Evolutionary conservation across 78 protist species (phyloP).

Genomic region (slime mould (Dictyostelium discoideum)): DNA sequence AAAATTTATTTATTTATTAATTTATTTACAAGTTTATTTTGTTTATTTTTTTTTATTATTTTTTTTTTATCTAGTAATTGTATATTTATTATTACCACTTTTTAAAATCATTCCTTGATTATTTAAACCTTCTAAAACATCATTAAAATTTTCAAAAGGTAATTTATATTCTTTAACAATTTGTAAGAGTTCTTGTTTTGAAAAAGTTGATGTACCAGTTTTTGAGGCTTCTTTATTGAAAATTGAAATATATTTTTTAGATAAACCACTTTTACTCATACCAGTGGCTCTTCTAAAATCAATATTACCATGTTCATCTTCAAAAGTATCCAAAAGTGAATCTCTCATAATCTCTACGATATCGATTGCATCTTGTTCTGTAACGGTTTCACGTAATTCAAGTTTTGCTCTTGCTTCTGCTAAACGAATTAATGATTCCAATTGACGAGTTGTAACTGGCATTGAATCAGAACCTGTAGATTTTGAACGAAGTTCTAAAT

Average conservation of each 20-base stretch:
- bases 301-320: slow-evolving; percentile 72
- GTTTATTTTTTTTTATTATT: background rate
- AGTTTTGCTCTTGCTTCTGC: slow-evolving; percentile 97
- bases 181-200: slow-evolving; percentile 3
- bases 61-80: background rate
- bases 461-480: slow-evolving; percentile 17
- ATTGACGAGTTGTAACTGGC: slow-evolving; percentile 99
- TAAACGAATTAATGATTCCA: slow-evolving; percentile 97
- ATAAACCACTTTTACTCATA: slow-evolving; percentile 19
- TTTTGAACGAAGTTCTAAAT: slow-evolving; percentile 75
- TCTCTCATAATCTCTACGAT: slow-evolving; percentile 70
- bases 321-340: slow-evolving; percentile 42
- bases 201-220: background rate
- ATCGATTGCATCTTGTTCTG: slow-evolving; percentile 85
- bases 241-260: background rate
- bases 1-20: background rate
- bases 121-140: slow-evolving; percentile 6
- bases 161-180: slow-evolving; percentile 27
- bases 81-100: background rate
- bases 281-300: slow-evolving; percentile 69
- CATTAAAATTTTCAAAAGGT: slow-evolving; percentile 38
- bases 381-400: slow-evolving; percentile 93
- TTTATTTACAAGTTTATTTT: background rate
- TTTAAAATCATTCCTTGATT: slow-evolving; percentile 56
- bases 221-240: background rate